Base-by-base conservation (phyloP, 768 basidiomycete species). In the Lactarius evosmus region DNA sequence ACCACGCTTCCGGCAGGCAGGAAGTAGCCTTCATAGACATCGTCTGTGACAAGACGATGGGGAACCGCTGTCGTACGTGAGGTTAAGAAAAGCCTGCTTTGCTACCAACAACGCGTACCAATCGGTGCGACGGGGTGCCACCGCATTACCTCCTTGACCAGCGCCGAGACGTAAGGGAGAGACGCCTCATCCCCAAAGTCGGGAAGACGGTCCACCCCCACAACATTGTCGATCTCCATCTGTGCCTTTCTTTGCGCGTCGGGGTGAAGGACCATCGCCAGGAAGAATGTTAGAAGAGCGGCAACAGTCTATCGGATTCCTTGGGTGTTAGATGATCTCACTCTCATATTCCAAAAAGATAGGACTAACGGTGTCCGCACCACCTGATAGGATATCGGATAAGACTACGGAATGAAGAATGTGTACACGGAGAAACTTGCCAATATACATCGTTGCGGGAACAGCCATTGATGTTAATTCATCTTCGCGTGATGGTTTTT, bases 1-100 rank as follows among this genome's bases (percentile, higher is more conserved):
- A 72, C 65, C 14, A 69, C 62, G n/a, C 70, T 68, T 41, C 75
- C 75, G 22, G 70, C 71, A 6, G 75, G 75, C 32, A 75, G 71
- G 55, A 70, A 63, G 53, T 70, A 69, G 16, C 72, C 71, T 6
- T 70, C 67, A 60, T 71, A 71, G 14, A 68, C 44, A 55, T 75
- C 73, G 27, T 70, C 66, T 17, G 22, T 53, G 4, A 50, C 30
- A 6, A 70, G 60, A 2, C 67, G 62, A 30, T 74, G 72, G 11
- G 72, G 69, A 29, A 74, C 36, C 7, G 66, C 67, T 71, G 46
- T 7, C n/a, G 14, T 40, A 27, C 7, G 40, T 29, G 32, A 41
- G 12, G 19, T 46, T 17, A 56, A 27, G n/a, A 34, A 55, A 22
- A 19, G 0, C n/a, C 40, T 12, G 14, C 5, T 60, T 12, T 30